Conservation (phyloP, 176 grass and related monocot genomes). For the Juncus inflexus region DNA sequence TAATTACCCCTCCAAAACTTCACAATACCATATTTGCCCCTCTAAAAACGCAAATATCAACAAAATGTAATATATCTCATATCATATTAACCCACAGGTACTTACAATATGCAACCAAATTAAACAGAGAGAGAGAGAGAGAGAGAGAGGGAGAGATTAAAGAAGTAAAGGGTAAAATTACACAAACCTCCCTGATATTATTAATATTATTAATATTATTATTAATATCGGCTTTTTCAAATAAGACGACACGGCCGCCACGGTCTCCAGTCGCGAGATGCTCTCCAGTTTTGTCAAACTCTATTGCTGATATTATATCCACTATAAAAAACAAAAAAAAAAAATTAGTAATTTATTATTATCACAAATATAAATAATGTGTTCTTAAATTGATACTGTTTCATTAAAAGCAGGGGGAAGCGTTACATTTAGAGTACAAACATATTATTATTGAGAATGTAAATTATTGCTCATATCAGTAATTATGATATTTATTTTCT, state of each 20-base stretch:
- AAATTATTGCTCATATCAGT: too few relatives aligned
- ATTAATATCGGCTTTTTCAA: conserved; percentile 64
- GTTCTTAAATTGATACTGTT: too few relatives aligned
- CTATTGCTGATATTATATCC: conserved; percentile 91
- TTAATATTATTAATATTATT: background rate
- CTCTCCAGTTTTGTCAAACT: conserved; percentile 90
- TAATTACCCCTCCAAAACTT: too few relatives aligned
- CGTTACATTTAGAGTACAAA: too few relatives aligned
- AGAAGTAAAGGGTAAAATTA: conserved; percentile 19
- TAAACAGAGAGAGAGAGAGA: conserved; percentile 28
- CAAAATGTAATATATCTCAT: conserved; percentile 4
- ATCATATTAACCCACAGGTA: background rate
- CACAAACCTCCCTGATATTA: conserved; percentile 51
- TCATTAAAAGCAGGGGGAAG: too few relatives aligned
- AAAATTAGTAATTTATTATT: conserved; percentile 1
- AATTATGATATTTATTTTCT: too few relatives aligned
- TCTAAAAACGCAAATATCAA: too few relatives aligned
- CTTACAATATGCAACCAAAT: conserved; percentile 19
- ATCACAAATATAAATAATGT: too few relatives aligned
- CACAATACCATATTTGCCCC: too few relatives aligned
- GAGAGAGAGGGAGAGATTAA: conserved; percentile 15
- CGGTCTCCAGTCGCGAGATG: conserved; percentile 94
- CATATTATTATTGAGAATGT: too few relatives aligned
- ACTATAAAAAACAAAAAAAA: conserved; percentile 49
- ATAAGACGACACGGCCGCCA: conserved; percentile 85